Evolutionary conservation across 805 yeast genomes (phyloP), one percentile per base, ranked within the genome.

Genomic region (Zygoascus tannicola): DNA sequence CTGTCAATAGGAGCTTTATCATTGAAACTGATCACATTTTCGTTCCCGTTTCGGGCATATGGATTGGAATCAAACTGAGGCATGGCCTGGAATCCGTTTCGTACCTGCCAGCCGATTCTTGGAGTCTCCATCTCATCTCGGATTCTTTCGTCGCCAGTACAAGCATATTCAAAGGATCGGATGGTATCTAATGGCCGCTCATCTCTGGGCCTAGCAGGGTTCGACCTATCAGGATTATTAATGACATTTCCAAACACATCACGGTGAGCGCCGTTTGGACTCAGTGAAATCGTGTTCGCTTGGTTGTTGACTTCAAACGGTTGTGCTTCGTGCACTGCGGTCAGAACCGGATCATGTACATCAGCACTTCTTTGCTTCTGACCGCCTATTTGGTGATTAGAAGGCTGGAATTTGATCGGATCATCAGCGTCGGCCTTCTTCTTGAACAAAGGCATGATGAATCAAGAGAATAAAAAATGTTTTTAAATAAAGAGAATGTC

Each of bases 111-210:
- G 14, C 97, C 97, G 36, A 82, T 72, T 16, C 76, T 69, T 5
- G 76, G 75, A 3, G 88, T 72, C 64, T 88, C 97, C 56, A 86
- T 70, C 55, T 84, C 86, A 45, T 85, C 92, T 43, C 80, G 78
- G 68, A 84, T 81, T 10, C 75, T 64, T 46, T 73, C 66, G 63
- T 92, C 98, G 42, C 95, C 95, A 4, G 95, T 85, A 51, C 92
- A 87, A 32, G 97, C 80, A 59, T 81, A 92, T 68, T 92, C 97
- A 64, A 92, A 92, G 4, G 85, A 73, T 55, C 97, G 74, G 56
- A 92, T 88, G 2, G 99, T 92, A 63, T 94, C 99, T 56, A 92
- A 68, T 3, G 99, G 99, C 57, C 99, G 77, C 66, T 92, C 99
- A 62, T 88, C 90, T 64, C 98, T 76, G 18, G 83, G 67, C 57